Base-by-base conservation (phyloP, 768 basidiomycete species). In the Tulasnella sp. region DNA sequence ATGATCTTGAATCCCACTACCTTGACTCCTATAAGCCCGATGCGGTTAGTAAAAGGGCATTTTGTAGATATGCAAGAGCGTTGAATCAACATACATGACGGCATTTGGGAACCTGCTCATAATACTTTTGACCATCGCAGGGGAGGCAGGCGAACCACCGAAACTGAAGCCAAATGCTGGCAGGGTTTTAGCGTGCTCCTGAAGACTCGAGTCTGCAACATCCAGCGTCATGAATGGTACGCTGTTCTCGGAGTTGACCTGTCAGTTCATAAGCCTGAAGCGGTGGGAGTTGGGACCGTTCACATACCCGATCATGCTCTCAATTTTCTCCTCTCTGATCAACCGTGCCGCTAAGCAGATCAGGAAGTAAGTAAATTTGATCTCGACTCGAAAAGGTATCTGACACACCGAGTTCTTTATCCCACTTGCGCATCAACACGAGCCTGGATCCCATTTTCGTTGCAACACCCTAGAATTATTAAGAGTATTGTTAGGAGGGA, bases 151-250 rank as follows among this genome's bases (percentile, higher is more conserved):
- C 3, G 67, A 67, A 5, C 71, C 71, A 2, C 72, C 72, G 24
- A 70, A 3, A 56, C 55, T 21, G 70, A 44, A 26, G 49, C 59
- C 45, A 66, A 66, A 9, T 70, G 55, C 29, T 13, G 51, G 56
- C 7, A 38, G 34, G 38, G 38, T 63, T 32, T 19, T 44, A n/a
- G 21, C 61, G 30, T 17, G 26, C 30, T 29, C 51, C 13, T 41
- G 53, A 49, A 30, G 1, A 48, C 49, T n/a, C 13, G n/a, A 19
- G 32, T 53, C 52, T 7, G 42, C 30, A 13, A 85, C 71, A 67
- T 84, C 82, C 51, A 76, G 71, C 19, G 81, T 80, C 76, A 83
- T 82, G 23, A 79, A 77, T 1, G 83, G 82, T n/a, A 84, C 83
- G 1, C 69, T 77, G 32, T 76, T 72, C 15, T 73, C 70, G 19